Conservation (phyloP, 1,284 basidiomycete genomes). For the Fomes fomentarius region DNA sequence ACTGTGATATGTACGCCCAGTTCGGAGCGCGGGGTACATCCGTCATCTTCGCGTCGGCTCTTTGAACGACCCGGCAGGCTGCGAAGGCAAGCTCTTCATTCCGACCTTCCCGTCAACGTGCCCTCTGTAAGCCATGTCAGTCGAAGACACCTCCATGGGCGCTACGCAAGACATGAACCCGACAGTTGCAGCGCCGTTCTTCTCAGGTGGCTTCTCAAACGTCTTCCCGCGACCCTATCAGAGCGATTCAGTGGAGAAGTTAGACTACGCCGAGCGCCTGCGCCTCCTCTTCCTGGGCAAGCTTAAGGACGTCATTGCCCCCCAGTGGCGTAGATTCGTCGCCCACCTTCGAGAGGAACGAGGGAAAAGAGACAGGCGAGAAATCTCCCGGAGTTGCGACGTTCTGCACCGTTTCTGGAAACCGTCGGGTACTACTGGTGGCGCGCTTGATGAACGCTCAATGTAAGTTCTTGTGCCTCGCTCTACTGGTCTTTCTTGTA, state of each 20-base stretch:
- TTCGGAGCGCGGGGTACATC: constrained; percentile 61
- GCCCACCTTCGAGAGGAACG: too few species aligned
- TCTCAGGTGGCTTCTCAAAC: constrained; percentile 39
- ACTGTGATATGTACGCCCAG: constrained; percentile 32
- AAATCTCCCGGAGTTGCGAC: too few species aligned
- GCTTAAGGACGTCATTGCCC: too few species aligned
- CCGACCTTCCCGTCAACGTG: constrained; percentile 70
- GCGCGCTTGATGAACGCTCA: too few species aligned
- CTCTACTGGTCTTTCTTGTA: too few species aligned
- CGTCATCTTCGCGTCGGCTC: constrained; percentile 66
- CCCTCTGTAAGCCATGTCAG: constrained; percentile 37
- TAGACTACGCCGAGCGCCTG: too few species aligned
- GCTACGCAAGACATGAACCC: constrained; percentile 47
- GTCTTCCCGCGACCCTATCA: constrained; percentile 19
- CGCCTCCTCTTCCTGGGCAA: too few species aligned
- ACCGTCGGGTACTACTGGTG: too few species aligned
- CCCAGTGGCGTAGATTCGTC: too few species aligned
- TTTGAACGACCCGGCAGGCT: constrained; percentile 49
- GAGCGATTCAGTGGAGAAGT: constrained; percentile 4
- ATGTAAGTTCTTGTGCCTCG: too few species aligned
- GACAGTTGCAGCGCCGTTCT: constrained; percentile 48
- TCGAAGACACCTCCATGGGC: constrained; percentile 57
- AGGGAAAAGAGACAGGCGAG: too few species aligned
- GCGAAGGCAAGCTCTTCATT: constrained; percentile 49
- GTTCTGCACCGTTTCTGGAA: too few species aligned